phyloP scores from a whole-genome alignment of 2,329 filamentous ascomycete species.

The Phyllosticta capitalensis region DNA sequence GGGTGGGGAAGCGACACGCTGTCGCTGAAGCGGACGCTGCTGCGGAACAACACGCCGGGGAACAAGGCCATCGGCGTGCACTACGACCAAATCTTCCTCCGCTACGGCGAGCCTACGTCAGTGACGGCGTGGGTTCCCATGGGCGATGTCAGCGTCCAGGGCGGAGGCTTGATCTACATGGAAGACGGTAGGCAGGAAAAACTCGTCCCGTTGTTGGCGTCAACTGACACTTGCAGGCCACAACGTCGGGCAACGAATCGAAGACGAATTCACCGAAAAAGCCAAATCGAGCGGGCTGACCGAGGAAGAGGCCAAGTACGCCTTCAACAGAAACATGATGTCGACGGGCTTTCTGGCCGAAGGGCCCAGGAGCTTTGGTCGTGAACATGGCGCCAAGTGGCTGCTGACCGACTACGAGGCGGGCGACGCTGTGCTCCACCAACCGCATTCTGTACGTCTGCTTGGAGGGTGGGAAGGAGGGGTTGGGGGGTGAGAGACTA shows the following conservation, averaged over 20 bases:
- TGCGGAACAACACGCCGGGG: constrained; percentile 48
- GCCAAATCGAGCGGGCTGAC: constrained; percentile 35
- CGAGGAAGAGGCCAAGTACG: constrained; percentile 34
- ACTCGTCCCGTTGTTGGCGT: not conserved
- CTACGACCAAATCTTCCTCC: constrained; percentile 35
- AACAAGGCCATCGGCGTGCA: constrained; percentile 34
- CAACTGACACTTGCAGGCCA: constrained; percentile 10
- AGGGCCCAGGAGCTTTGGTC: constrained; percentile 30
- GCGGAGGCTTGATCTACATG: constrained; percentile 36
- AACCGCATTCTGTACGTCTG: constrained; percentile 26
- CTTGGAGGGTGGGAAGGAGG: no score
- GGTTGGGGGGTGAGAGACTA: no score
- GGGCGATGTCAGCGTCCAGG: constrained; percentile 26
- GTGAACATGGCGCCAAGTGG: constrained; percentile 27
- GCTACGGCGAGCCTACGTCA: constrained; percentile 26
- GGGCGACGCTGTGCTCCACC: constrained; percentile 39
- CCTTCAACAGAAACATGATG: constrained; percentile 46
- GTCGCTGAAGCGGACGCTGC: constrained; percentile 38
- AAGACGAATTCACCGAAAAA: constrained; percentile 31
- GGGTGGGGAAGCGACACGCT: constrained; percentile 45
- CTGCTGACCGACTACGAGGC: constrained; percentile 42
- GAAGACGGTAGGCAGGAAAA: constrained; percentile 20
- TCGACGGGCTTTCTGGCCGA: constrained; percentile 40
- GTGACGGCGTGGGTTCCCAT: constrained; percentile 30
- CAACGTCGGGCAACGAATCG: constrained; percentile 28